Conservation (phyloP, 2,329 filamentous ascomycete species). For the Madurella fahalii region DNA sequence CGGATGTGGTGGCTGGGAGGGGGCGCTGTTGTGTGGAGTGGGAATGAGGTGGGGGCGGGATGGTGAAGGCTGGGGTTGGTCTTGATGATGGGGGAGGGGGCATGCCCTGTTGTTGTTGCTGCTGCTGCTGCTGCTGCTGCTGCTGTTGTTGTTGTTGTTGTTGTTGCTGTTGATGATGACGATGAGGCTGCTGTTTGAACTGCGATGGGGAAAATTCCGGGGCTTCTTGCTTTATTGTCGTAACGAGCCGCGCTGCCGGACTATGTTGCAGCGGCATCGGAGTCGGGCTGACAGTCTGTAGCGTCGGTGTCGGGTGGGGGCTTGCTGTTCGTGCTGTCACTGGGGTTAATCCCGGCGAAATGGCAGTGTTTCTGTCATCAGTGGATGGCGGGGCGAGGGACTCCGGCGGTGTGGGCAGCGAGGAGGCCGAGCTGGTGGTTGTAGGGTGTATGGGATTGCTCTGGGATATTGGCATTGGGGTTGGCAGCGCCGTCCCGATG, state of each 20-base stretch:
- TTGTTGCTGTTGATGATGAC: conserved; percentile 1
- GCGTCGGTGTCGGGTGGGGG: conserved; percentile 35
- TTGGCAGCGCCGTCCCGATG: conserved; percentile 20
- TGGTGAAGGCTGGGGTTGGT: conserved; percentile 34
- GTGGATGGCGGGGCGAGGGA: conserved; percentile 34
- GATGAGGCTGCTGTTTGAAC: background rate
- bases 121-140: no score
- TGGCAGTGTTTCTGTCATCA: conserved; percentile 28
- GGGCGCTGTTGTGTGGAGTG: conserved; percentile 26
- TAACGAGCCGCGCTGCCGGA: conserved; percentile 3
- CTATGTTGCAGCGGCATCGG: conserved; percentile 9
- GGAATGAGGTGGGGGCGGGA: conserved; percentile 33
- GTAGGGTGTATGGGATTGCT: conserved; percentile 20
- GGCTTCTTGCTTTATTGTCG: conserved; percentile 4
- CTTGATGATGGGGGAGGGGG: conserved; percentile 13
- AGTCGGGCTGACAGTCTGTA: conserved; percentile 27
- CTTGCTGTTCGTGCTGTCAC: conserved; percentile 27
- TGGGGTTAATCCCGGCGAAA: conserved; percentile 37
- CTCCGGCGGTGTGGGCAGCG: conserved; percentile 43
- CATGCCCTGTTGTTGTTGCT: conserved; percentile 15
- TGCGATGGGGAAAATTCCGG: background rate
- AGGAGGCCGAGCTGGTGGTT: conserved; percentile 9
- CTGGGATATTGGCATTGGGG: conserved; percentile 1
- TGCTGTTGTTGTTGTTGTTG: conserved; percentile 7
- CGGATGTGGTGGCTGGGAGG: conserved; percentile 39